Percentiles rank a stretch among this genome's conserved stretches.
Conservation (phyloP, 495 filamentous ascomycete genomes). For the Immersiella caudata region DNA sequence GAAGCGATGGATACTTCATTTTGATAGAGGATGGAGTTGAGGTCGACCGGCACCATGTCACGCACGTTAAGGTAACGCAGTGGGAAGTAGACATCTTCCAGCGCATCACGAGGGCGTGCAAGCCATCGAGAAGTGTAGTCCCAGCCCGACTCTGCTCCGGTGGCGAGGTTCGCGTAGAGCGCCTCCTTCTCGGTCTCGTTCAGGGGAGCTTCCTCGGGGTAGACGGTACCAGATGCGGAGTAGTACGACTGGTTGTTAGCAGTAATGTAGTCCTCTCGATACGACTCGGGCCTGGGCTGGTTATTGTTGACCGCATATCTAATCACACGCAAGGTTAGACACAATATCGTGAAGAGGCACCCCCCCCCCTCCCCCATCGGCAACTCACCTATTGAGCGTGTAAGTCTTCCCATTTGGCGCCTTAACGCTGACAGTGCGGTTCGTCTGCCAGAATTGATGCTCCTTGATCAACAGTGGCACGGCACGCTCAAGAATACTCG, state of each 20-base stretch:
- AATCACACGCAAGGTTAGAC: constrained; percentile 9
- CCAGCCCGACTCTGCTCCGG: constrained; percentile 55
- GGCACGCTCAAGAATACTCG: constrained; percentile 48
- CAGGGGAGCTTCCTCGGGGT: constrained; percentile 44
- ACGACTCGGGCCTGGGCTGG: constrained; percentile 55
- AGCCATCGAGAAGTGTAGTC: constrained; percentile 50
- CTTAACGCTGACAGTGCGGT: constrained; percentile 45
- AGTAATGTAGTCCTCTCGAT: constrained; percentile 50
- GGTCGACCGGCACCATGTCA: constrained; percentile 47
- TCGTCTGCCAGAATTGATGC: constrained; percentile 49
- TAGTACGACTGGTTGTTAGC: constrained; percentile 54
- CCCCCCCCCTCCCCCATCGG: neutral
- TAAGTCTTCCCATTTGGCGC: constrained; percentile 40
- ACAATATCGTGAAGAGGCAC: neutral
- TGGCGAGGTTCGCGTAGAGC: constrained; percentile 51
- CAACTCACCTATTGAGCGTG: constrained; percentile 45
- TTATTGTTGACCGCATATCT: constrained; percentile 53
- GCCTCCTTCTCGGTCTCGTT: constrained; percentile 43
- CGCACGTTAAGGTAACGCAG: constrained; percentile 50
- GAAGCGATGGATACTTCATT: constrained; percentile 48
- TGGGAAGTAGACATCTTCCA: constrained; percentile 52
- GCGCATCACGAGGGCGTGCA: constrained; percentile 46
- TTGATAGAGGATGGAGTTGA: constrained; percentile 55
- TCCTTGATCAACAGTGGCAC: constrained; percentile 53
- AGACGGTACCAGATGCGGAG: constrained; percentile 49